phyloP scores from a whole-genome alignment of 495 filamentous ascomycete genomes.

The Thermothielavioides terrestris region DNA sequence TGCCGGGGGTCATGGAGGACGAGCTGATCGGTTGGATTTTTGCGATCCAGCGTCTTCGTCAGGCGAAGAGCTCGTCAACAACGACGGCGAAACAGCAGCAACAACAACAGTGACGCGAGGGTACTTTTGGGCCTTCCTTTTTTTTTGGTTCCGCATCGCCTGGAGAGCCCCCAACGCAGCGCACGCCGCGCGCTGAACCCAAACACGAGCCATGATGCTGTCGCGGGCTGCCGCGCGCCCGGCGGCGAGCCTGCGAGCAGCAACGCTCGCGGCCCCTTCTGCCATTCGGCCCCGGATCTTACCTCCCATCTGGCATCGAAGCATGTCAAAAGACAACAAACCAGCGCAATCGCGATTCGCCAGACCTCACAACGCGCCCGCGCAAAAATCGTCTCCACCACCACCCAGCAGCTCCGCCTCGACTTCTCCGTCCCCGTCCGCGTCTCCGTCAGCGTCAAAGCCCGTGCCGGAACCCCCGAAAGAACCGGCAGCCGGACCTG shows the following conservation, averaged over 20 bases:
- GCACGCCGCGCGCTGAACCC: not conserved
- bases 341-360: constrained; percentile 17
- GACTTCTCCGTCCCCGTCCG: no score
- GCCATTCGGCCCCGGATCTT: constrained; percentile 15
- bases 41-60: no score
- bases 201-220: constrained; percentile 27
- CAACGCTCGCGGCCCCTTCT: constrained; percentile 21
- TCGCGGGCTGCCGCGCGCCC: constrained; percentile 35
- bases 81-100: not conserved
- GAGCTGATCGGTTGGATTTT: constrained; percentile 1
- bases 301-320: constrained; percentile 30
- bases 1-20: not conserved
- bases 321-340: constrained; percentile 34
- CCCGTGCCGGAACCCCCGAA: constrained; percentile 1
- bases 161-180: not conserved
- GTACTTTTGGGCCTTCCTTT: no score
- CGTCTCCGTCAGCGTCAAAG: not conserved
- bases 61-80: not conserved
- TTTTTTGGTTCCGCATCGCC: not conserved
- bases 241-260: constrained; percentile 15
- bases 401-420: constrained; percentile 7
- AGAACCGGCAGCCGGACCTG: constrained; percentile 7
- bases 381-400: constrained; percentile 16
- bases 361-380: constrained; percentile 6
- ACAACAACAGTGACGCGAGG: not conserved